Evolutionary conservation across 2,329 filamentous ascomycete genomes (phyloP).

Genomic region (Dendrostoma leiphaemia): DNA sequence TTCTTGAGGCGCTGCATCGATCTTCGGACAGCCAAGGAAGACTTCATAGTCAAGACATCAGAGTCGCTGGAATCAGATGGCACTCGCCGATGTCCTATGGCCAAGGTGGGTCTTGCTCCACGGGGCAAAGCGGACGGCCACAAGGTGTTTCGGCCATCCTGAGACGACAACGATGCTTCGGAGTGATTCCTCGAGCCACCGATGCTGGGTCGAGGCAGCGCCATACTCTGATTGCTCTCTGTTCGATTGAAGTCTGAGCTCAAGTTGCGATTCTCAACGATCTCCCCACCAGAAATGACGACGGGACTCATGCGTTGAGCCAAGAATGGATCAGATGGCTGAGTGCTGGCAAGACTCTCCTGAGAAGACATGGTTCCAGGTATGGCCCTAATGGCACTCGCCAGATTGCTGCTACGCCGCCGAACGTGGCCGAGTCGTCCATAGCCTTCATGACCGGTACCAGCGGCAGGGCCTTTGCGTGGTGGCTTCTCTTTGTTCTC

Average conservation of each 20-base stretch:
- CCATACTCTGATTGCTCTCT: constrained; percentile 49
- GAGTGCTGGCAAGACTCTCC: constrained; percentile 46
- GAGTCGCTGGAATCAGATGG: constrained; percentile 59
- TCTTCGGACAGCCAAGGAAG: constrained; percentile 53
- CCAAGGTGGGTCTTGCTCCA: constrained; percentile 23
- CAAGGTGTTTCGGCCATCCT: constrained; percentile 42
- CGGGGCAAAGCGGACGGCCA: constrained; percentile 55
- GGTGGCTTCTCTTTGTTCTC: constrained; percentile 58
- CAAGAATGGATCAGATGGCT: constrained; percentile 54
- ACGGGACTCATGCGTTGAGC: constrained; percentile 63
- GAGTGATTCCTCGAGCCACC: constrained; percentile 40
- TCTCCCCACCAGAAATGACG: constrained; percentile 62
- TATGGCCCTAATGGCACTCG: constrained; percentile 45
- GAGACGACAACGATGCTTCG: constrained; percentile 38
- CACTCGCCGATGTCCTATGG: constrained; percentile 31
- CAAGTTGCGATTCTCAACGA: constrained; percentile 59
- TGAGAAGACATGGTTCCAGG: constrained; percentile 46
- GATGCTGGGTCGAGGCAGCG: constrained; percentile 39
- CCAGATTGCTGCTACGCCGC: constrained; percentile 61
- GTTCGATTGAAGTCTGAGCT: constrained; percentile 46
- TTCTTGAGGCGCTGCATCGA: constrained; percentile 52
- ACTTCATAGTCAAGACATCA: constrained; percentile 44
- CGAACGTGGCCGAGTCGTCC: constrained; percentile 61
- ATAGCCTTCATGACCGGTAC: constrained; percentile 92
- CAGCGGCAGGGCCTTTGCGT: constrained; percentile 79